A percentile compares a stretch with the other conserved stretches of the same genome.
Conservation (phyloP, 2,329 filamentous ascomycete genomes). For the Monilinia polystroma region DNA sequence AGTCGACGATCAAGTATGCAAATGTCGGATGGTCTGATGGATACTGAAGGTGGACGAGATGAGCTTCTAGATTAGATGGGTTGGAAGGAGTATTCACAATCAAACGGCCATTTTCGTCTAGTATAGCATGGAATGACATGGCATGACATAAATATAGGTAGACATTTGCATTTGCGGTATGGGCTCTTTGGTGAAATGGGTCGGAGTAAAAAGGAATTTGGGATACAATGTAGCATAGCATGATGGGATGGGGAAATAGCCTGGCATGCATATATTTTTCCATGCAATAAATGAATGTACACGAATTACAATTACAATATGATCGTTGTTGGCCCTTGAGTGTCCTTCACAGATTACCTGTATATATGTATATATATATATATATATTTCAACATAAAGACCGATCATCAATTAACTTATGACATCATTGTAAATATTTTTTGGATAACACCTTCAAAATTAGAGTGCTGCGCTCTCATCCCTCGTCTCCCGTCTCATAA, state of each 20-base stretch:
- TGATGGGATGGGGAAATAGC: background rate
- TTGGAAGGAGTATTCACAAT: no score
- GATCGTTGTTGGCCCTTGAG: background rate
- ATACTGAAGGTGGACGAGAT: slow-evolving; percentile 14
- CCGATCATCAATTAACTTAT: no score
- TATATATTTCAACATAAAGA: background rate
- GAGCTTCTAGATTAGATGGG: slow-evolving; percentile 1
- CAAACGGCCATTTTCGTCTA: background rate
- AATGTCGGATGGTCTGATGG: slow-evolving; percentile 11
- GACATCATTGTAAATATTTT: no score
- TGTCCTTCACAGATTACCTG: background rate
- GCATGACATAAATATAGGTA: background rate
- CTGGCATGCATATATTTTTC: background rate
- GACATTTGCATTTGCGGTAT: slow-evolving; percentile 3
- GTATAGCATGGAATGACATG: background rate
- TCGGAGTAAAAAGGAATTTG: background rate
- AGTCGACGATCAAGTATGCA: slow-evolving; percentile 20
- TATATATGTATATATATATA: background rate
- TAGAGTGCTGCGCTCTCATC: no score
- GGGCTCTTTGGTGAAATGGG: slow-evolving; percentile 2
- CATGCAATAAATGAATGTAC: background rate
- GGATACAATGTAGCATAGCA: background rate
- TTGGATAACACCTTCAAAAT: no score
- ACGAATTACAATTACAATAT: background rate
- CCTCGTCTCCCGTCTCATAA: no score